These are phyloP conservation scores for Lentinula lateritia DNA, from an alignment of 768 basidiomycete genomes.

Conservation along the genomic window DNA sequence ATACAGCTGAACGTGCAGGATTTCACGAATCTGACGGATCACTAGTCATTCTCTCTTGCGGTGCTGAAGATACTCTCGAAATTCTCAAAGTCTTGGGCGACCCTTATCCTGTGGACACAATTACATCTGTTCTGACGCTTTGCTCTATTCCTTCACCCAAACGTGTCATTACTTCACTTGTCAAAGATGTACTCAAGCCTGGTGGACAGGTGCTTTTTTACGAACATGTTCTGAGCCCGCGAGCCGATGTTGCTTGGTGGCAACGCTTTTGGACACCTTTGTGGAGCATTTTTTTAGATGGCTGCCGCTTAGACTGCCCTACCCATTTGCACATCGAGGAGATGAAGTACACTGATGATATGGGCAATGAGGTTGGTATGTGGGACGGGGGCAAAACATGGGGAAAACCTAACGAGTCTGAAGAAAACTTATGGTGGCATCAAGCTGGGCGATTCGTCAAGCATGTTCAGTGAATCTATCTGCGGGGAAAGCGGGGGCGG, in stretches of 20 bases:
- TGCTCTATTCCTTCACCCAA: slow-evolving; percentile 61
- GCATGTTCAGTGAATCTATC: slow-evolving; percentile 3
- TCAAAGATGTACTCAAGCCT: slow-evolving; percentile 49
- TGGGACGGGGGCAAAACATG: slow-evolving; percentile 47
- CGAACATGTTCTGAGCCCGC: slow-evolving; percentile 62
- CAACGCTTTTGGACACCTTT: slow-evolving; percentile 69
- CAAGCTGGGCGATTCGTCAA: slow-evolving; percentile 54
- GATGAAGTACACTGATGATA: slow-evolving; percentile 19
- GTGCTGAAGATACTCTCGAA: slow-evolving; percentile 50
- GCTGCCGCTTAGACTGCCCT: slow-evolving; percentile 59
- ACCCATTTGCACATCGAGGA: slow-evolving; percentile 42
- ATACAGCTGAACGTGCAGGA: slow-evolving; percentile 42
- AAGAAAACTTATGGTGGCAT: slow-evolving; percentile 60
- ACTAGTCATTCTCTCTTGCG: slow-evolving; percentile 54
- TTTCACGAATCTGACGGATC: slow-evolving; percentile 47
- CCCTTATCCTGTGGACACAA: slow-evolving; percentile 42
- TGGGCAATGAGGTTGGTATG: slow-evolving; percentile 25
- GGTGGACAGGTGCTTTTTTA: slow-evolving; percentile 63
- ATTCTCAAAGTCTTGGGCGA: slow-evolving; percentile 37
- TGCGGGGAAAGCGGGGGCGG: too few relatives aligned
- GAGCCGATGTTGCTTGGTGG: slow-evolving; percentile 57
- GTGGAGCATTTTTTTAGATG: slow-evolving; percentile 56
- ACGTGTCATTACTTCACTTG: slow-evolving; percentile 38
- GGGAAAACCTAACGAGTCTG: slow-evolving; percentile 45
- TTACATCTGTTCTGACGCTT: slow-evolving; percentile 61